Percentiles rank a stretch among this genome's conserved stretches.
Evolutionary conservation across 768 basidiomycete genomes (phyloP).

Genomic region (Tylopilus balloui): DNA sequence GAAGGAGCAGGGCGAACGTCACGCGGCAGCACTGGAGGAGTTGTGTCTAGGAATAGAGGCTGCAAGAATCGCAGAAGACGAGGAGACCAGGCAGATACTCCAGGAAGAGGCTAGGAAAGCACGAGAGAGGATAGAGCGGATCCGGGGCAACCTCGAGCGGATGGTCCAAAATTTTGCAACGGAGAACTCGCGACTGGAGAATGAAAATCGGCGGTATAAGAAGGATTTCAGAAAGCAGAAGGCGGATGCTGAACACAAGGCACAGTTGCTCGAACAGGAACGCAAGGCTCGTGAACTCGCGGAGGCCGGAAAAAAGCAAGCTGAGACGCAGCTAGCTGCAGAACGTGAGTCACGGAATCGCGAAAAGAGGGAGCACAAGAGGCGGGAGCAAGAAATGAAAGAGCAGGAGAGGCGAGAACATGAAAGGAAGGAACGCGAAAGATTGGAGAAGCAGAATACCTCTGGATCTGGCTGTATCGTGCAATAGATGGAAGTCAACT

Average conservation of each 20-base stretch:
- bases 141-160: slow-evolving; percentile 38
- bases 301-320: slow-evolving; percentile 15
- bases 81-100: slow-evolving; percentile 40
- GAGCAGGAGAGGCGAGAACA: not conserved
- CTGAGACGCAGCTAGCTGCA: slow-evolving; percentile 18
- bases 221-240: slow-evolving; percentile 18
- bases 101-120: slow-evolving; percentile 39
- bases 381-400: not conserved
- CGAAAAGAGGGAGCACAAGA: not conserved
- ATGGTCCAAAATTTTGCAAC: slow-evolving; percentile 36
- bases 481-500: slow-evolving; percentile 5
- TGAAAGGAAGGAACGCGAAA: not conserved
- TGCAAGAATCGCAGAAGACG: slow-evolving; percentile 40
- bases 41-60: slow-evolving; percentile 45
- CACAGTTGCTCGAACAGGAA: slow-evolving; percentile 23
- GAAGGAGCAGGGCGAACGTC: slow-evolving; percentile 39
- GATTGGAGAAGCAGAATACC: slow-evolving; percentile 3
- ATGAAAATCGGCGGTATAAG: slow-evolving; percentile 24
- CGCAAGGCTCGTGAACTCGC: slow-evolving; percentile 24
- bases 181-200: slow-evolving; percentile 32
- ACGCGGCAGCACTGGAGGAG: slow-evolving; percentile 41
- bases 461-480: slow-evolving; percentile 5
- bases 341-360: slow-evolving; percentile 10
- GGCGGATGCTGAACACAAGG: slow-evolving; percentile 16
- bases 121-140: slow-evolving; percentile 39